Percentiles rank a stretch among this genome's conserved stretches.
phyloP scores from a whole-genome alignment of 1,284 basidiomycete genomes.

The Cutaneotrichosporon spelunceum region DNA sequence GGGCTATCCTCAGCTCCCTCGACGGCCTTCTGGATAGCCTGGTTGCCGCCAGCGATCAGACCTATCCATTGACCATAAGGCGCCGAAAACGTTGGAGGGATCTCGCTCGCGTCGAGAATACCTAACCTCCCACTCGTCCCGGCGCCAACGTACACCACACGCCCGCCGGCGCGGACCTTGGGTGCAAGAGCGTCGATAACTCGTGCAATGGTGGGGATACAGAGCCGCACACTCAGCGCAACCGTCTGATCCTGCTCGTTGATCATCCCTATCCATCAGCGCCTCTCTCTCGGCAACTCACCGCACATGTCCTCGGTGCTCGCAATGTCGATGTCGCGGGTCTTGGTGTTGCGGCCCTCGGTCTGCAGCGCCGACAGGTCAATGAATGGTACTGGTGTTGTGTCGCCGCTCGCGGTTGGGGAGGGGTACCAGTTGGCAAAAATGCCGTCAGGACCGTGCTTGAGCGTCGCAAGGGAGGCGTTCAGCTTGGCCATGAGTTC shows the following conservation, averaged over 20 bases:
- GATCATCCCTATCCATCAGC: slow-evolving; percentile 21
- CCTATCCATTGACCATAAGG: slow-evolving; percentile 23
- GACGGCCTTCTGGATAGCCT: slow-evolving; percentile 23
- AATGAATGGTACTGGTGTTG: slow-evolving; percentile 11
- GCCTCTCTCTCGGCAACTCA: slow-evolving; percentile 2
- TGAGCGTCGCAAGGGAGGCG: slow-evolving; percentile 6
- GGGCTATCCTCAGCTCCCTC: slow-evolving; percentile 29
- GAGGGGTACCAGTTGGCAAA: slow-evolving; percentile 8
- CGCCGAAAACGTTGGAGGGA: slow-evolving; percentile 28
- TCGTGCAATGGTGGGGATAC: slow-evolving; percentile 18
- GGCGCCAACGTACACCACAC: slow-evolving; percentile 28
- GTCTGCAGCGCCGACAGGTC: slow-evolving; percentile 22
- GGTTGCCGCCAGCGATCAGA: slow-evolving; percentile 25
- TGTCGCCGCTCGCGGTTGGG: background rate
- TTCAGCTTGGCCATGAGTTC: background rate
- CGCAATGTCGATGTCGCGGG: slow-evolving; percentile 24
- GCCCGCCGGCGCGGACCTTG: slow-evolving; percentile 21
- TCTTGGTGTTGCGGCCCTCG: slow-evolving; percentile 23
- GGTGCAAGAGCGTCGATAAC: slow-evolving; percentile 24
- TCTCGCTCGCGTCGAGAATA: slow-evolving; percentile 30
- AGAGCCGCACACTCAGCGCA: slow-evolving; percentile 17
- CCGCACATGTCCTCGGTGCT: slow-evolving; percentile 28
- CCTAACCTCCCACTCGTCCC: slow-evolving; percentile 27
- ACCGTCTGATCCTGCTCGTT: slow-evolving; percentile 27
- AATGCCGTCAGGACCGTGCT: slow-evolving; percentile 4